Evolutionary conservation across 176 grass and related monocot species (phyloP), one percentile per base, ranked within the genome.

Genomic region (Oryza punctata): DNA sequence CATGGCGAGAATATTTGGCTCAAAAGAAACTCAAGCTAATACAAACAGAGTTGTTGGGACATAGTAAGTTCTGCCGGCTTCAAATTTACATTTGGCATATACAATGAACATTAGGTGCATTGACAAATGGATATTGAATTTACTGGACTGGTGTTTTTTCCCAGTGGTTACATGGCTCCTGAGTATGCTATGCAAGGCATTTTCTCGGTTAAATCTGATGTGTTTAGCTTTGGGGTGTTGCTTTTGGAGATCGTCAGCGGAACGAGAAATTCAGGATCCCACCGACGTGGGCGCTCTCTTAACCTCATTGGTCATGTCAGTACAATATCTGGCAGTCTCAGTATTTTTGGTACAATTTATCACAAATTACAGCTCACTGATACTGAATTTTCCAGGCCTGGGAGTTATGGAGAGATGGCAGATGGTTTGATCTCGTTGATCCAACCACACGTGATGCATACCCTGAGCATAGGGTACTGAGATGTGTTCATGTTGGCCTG

Each of bases 131-230:
- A 44, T 70, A 15, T 46, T 30, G 23, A 8, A 15, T 73, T 76
- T 24, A 75, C 30, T 29, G 44, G 8, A 38, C 0, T 38, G 15
- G 6, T 78, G 49, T 82, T 47, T 10, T 78, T 11, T 79, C 90
- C 70, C 78, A 90, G 88, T 67, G 88, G 91, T 38, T 90, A 90
- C 77, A 93, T 93, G 87, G 86, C 90, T 23, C 90, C 90, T 52
- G 84, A 92, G 27, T 86, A 92, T 87, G 90, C 86, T 10, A 86
- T 88, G 83, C 78, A 81, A 16, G 83, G 90, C 12, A 79, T 86
- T 83, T 89, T 89, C 80, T 92, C 90, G 3, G 45, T 28, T 0
- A 89, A 92, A 12, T 92, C 90, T 2, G 90, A 92, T 84, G 90
- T 92, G 10, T 92, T 71, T 50, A 92, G 90, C 69, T 92, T 80